Evolutionary conservation across 805 yeast species (phyloP).

Genomic region (Spathaspora sp.): DNA sequence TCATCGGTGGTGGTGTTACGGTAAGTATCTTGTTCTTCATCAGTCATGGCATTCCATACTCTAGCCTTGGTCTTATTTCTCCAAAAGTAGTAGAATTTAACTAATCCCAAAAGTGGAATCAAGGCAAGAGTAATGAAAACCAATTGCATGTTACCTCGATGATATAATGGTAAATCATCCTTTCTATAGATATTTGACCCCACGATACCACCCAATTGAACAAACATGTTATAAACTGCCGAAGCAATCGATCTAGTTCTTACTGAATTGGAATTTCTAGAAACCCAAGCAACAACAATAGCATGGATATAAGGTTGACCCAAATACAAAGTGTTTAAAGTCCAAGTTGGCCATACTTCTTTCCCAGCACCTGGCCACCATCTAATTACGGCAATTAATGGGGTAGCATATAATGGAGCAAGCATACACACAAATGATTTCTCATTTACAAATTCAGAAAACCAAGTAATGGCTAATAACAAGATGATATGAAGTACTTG

Average conservation of each 20-base stretch:
- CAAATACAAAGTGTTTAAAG: conserved; percentile 15
- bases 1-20: conserved; percentile 41
- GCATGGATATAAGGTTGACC: conserved; percentile 29
- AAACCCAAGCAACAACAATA: conserved; percentile 44
- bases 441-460: conserved; percentile 30
- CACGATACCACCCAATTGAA: conserved; percentile 55
- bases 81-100: conserved; percentile 35
- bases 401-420: conserved; percentile 7
- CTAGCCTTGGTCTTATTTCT: conserved; percentile 43
- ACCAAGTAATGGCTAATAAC: conserved; percentile 31
- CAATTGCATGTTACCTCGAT: conserved; percentile 49
- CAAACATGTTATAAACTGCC: conserved; percentile 61
- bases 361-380: conserved; percentile 10
- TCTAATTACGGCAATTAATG: conserved; percentile 6
- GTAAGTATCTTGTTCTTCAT: conserved; percentile 50
- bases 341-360: conserved; percentile 12
- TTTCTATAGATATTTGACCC: conserved; percentile 54
- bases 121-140: conserved; percentile 32
- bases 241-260: conserved; percentile 63
- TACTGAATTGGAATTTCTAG: conserved; percentile 60
- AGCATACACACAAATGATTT: conserved; percentile 10
- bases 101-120: conserved; percentile 20
- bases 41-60: conserved; percentile 48
- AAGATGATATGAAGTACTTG: conserved; percentile 28
- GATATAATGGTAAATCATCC: conserved; percentile 58